phyloP scores from a whole-genome alignment of 1,139 yeast species.

The Saccharomyces hybrid region DNA sequence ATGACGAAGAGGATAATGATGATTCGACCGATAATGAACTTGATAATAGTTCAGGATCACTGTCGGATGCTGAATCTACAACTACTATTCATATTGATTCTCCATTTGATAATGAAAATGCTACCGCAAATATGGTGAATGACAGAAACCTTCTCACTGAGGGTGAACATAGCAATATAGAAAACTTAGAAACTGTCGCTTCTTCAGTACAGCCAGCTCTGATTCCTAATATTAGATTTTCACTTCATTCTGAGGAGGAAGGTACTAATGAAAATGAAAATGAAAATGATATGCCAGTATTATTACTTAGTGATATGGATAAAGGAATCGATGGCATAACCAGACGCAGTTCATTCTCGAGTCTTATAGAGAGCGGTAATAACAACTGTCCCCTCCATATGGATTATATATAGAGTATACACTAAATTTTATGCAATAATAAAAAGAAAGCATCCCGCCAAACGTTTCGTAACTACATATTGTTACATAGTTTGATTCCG shows the following conservation, averaged over 20 bases:
- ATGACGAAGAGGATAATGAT: constrained; percentile 8
- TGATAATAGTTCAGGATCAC: constrained; percentile 1
- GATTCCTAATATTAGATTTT: not conserved
- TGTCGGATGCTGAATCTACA: constrained; percentile 8
- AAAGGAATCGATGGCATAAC: constrained; percentile 10
- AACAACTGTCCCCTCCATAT: not conserved
- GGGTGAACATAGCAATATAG: not conserved
- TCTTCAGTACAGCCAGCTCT: not conserved
- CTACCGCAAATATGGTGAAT: not conserved
- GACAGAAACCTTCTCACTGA: not conserved
- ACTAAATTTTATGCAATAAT: not conserved
- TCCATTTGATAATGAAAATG: constrained; percentile 1
- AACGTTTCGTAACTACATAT: not conserved
- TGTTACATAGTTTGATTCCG: not conserved
- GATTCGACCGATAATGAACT: constrained; percentile 9
- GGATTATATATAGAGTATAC: not conserved
- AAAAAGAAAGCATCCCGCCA: not conserved
- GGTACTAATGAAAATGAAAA: constrained; percentile 1
- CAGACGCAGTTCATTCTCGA: not conserved
- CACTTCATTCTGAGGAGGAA: not conserved
- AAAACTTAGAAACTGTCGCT: not conserved
- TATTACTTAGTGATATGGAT: constrained; percentile 12
- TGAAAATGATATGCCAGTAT: constrained; percentile 7
- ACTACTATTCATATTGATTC: constrained; percentile 11
- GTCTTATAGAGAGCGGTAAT: not conserved